These are phyloP conservation scores for Besnoitia besnoiti DNA, from an alignment of 169 alveolate species.

Conservation along the genomic window DNA sequence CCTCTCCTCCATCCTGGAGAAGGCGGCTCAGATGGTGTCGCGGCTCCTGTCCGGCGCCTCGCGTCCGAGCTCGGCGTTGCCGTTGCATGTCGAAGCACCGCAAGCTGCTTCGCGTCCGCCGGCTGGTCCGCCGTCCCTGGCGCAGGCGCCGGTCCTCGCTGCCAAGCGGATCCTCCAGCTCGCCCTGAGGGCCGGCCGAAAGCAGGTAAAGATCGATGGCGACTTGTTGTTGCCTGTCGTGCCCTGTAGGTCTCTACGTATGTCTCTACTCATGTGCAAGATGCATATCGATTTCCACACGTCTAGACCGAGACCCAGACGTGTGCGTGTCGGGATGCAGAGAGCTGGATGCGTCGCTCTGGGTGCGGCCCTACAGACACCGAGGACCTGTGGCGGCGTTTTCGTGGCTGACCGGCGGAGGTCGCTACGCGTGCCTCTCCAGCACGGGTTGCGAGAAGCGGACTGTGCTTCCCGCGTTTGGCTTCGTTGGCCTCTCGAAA, in stretches of 20 bases:
- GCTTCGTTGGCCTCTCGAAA: no score
- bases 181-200: not conserved
- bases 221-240: no score
- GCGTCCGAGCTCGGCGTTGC: not conserved
- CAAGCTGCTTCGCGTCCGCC: not conserved
- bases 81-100: not conserved
- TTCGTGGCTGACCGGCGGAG: no score
- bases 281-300: no score
- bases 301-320: not conserved
- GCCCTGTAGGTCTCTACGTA: no score
- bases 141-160: not conserved
- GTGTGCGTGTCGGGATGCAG: no score
- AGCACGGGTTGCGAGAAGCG: no score
- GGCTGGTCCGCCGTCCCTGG: not conserved
- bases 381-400: no score
- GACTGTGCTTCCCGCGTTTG: no score
- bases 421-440: no score
- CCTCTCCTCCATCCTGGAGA: slow-evolving; percentile 35
- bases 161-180: not conserved
- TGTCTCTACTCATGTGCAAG: not conserved
- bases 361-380: no score
- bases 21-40: not conserved
- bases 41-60: not conserved
- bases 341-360: no score
- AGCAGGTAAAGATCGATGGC: not conserved